A percentile compares a stretch with the other conserved stretches of the same genome.
These are phyloP conservation scores for Fusarium nisikadoi DNA, from an alignment of 2,329 filamentous ascomycete genomes.

Conservation along the genomic window DNA sequence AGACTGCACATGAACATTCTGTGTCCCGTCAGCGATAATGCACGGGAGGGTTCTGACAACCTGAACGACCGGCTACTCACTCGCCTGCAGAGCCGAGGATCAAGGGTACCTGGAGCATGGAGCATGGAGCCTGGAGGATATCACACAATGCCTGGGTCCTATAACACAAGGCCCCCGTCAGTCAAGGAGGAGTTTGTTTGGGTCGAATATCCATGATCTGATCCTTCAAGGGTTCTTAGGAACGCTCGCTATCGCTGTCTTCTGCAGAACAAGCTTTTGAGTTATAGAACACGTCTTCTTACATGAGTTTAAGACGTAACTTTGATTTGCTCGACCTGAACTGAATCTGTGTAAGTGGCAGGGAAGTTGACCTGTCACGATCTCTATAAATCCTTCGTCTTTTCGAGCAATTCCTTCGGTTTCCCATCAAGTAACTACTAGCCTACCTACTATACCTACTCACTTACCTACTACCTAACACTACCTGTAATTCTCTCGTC, in stretches of 20 bases:
- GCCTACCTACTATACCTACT: too few relatives aligned
- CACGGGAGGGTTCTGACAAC: not conserved
- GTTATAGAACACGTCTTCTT: not conserved
- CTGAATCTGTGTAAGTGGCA: constrained; percentile 7
- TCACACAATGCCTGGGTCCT: not conserved
- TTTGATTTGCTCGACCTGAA: not conserved
- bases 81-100: constrained; percentile 1
- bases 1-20: not conserved
- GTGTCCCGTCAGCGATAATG: not conserved
- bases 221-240: not conserved
- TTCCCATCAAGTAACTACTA: not conserved
- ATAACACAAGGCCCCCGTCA: not conserved
- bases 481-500: not conserved
- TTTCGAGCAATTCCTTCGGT: not conserved
- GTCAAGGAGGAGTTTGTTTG: not conserved
- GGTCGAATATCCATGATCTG: constrained; percentile 18
- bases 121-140: not conserved
- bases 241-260: not conserved
- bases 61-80: not conserved
- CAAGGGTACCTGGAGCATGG: not conserved
- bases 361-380: not conserved
- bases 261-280: not conserved
- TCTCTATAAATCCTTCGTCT: constrained; percentile 27
- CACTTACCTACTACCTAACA: not conserved
- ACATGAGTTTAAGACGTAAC: not conserved